These are phyloP conservation scores for Kokia cookei DNA, from an alignment of 441 rosid genomes.

Conservation along the genomic window DNA sequence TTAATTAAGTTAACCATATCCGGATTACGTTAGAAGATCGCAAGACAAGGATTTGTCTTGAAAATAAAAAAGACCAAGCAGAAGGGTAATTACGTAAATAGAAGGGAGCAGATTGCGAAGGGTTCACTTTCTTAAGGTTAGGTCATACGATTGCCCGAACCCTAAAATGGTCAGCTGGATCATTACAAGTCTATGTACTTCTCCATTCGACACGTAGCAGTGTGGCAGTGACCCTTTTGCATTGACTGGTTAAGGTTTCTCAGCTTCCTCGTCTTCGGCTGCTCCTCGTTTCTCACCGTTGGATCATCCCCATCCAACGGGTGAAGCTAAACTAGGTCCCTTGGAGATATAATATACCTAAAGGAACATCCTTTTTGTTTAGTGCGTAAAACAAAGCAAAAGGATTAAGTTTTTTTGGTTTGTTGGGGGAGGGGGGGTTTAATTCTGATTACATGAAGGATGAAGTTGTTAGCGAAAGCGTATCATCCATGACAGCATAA, in stretches of 20 bases:
- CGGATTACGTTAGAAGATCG: background rate
- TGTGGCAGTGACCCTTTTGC: background rate
- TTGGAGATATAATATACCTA: background rate
- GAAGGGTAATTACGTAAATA: conserved; percentile 15
- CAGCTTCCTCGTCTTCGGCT: background rate
- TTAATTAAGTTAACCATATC: background rate
- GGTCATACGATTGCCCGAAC: conserved; percentile 43
- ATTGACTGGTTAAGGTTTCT: conserved; percentile 11
- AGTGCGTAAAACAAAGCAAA: background rate
- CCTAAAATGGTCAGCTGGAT: conserved; percentile 28
- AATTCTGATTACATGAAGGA: background rate
- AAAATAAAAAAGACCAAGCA: background rate
- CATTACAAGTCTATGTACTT: conserved; percentile 20
- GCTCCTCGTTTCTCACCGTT: background rate
- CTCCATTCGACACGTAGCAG: conserved; percentile 33
- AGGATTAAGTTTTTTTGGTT: background rate
- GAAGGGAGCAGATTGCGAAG: background rate
- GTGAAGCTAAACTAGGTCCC: background rate
- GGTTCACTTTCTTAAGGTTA: conserved; percentile 30
- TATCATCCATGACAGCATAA: background rate
- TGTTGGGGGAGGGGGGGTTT: background rate
- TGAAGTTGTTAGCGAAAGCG: background rate
- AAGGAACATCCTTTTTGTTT: background rate
- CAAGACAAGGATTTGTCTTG: background rate
- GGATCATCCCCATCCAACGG: conserved; percentile 4